phyloP scores from a whole-genome alignment of 2,329 filamentous ascomycete genomes.

The Septoria petroselini region DNA sequence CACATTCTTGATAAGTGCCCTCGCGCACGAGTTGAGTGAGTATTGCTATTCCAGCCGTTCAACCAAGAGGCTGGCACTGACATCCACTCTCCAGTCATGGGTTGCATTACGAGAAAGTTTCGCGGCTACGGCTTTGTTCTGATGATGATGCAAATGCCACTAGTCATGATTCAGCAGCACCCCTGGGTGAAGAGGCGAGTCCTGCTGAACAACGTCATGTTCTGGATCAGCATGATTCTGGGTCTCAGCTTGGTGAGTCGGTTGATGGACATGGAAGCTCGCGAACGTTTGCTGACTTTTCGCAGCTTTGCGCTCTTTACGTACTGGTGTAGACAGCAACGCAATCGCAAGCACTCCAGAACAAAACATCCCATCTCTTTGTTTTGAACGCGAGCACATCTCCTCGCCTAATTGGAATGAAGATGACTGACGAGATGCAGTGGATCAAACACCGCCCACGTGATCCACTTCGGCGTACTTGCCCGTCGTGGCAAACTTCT shows the following conservation, averaged over 20 bases:
- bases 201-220: slow-evolving; percentile 62
- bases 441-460: too few relatives aligned
- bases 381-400: too few relatives aligned
- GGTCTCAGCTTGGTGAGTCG: slow-evolving; percentile 38
- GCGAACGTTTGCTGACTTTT: slow-evolving; percentile 20
- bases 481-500: not conserved
- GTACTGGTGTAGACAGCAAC: slow-evolving; percentile 49
- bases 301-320: slow-evolving; percentile 59
- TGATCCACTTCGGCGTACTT: not conserved
- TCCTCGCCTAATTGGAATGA: too few relatives aligned
- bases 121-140: slow-evolving; percentile 89
- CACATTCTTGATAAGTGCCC: slow-evolving; percentile 84
- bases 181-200: slow-evolving; percentile 69
- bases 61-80: not conserved
- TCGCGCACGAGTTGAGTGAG: slow-evolving; percentile 77
- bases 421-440: not conserved
- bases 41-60: not conserved
- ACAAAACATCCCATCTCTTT: too few relatives aligned
- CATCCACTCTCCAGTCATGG: slow-evolving; percentile 60
- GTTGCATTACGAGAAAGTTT: slow-evolving; percentile 95
- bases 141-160: slow-evolving; percentile 95
- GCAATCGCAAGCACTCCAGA: too few relatives aligned
- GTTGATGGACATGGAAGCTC: not conserved
- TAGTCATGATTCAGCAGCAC: slow-evolving; percentile 85
- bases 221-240: slow-evolving; percentile 39